These are phyloP conservation scores for Mucor circinelloides DNA, from an alignment of 371 early-diverging fungal genomes.

Conservation along the genomic window DNA sequence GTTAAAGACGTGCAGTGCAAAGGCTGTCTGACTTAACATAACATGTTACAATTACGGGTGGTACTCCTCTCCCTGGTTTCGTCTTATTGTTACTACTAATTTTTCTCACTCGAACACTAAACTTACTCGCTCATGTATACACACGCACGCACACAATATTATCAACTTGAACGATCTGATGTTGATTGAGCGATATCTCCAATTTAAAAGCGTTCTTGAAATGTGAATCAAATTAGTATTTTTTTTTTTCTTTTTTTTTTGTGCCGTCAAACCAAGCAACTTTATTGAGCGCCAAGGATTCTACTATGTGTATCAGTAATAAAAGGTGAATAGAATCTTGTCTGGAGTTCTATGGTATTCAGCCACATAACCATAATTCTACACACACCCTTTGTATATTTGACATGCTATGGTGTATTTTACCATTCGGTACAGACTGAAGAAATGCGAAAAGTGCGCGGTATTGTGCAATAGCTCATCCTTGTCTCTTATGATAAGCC, in stretches of 20 bases:
- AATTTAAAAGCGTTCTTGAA: neutral
- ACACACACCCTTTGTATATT: neutral
- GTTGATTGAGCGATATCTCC: neutral
- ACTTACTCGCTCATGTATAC: neutral
- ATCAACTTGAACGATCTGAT: neutral
- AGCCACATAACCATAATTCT: neutral
- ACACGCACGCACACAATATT: neutral
- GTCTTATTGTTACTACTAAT: neutral
- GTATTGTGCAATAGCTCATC: neutral
- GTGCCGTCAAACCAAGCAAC: neutral
- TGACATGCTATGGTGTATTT: neutral
- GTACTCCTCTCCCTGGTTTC: neutral
- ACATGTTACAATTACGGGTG: neutral
- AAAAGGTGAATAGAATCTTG: neutral
- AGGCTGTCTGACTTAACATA: neutral
- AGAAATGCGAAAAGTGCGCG: neutral
- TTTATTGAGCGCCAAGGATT: neutral
- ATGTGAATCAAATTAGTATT: neutral
- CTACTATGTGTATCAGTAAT: neutral
- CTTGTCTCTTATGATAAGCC: neutral
- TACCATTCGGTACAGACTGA: neutral
- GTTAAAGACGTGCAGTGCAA: neutral
- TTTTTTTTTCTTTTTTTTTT: too few species aligned
- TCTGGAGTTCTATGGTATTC: neutral
- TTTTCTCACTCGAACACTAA: neutral